These are phyloP conservation scores for Hirsutella rhossiliensis DNA, from an alignment of 2,329 filamentous ascomycete species.

Conservation along the genomic window DNA sequence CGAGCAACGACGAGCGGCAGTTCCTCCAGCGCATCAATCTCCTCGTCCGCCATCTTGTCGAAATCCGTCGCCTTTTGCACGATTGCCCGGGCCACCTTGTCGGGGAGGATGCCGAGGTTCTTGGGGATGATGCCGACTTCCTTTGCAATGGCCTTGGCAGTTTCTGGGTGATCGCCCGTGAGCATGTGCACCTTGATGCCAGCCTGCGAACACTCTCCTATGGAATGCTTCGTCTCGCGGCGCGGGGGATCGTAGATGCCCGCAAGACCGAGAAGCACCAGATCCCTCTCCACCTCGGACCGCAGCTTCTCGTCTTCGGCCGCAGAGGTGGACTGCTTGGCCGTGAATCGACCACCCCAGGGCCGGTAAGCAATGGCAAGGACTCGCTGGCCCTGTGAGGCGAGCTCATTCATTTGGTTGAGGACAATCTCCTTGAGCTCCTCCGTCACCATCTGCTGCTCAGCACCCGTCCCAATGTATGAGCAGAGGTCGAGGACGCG, in stretches of 20 bases:
- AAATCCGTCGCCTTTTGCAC: slow-evolving; percentile 70
- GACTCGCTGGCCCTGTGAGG: slow-evolving; percentile 58
- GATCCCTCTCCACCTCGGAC: slow-evolving; percentile 49
- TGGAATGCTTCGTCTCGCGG: slow-evolving; percentile 62
- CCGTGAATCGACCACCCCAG: slow-evolving; percentile 35
- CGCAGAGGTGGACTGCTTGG: slow-evolving; percentile 19
- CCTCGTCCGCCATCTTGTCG: slow-evolving; percentile 60
- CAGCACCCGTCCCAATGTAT: slow-evolving; percentile 29
- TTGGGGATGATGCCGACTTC: slow-evolving; percentile 67
- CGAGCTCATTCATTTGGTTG: slow-evolving; percentile 45
- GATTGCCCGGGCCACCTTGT: slow-evolving; percentile 52
- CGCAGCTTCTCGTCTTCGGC: slow-evolving; percentile 38
- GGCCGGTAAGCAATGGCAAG: slow-evolving; percentile 58
- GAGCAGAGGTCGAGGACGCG: slow-evolving; percentile 45
- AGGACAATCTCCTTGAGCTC: slow-evolving; percentile 37
- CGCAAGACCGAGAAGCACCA: slow-evolving; percentile 69
- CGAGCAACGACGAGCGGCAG: slow-evolving; percentile 73
- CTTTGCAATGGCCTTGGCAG: slow-evolving; percentile 64
- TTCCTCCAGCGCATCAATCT: slow-evolving; percentile 65
- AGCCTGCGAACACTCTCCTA: slow-evolving; percentile 56
- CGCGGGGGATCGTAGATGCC: slow-evolving; percentile 83
- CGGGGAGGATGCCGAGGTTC: slow-evolving; percentile 46
- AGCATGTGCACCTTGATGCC: slow-evolving; percentile 77
- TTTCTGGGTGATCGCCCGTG: slow-evolving; percentile 71
- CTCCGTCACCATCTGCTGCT: slow-evolving; percentile 34